Conservation (phyloP, 2,329 filamentous ascomycete species). For the Fusarium zealandicum region DNA sequence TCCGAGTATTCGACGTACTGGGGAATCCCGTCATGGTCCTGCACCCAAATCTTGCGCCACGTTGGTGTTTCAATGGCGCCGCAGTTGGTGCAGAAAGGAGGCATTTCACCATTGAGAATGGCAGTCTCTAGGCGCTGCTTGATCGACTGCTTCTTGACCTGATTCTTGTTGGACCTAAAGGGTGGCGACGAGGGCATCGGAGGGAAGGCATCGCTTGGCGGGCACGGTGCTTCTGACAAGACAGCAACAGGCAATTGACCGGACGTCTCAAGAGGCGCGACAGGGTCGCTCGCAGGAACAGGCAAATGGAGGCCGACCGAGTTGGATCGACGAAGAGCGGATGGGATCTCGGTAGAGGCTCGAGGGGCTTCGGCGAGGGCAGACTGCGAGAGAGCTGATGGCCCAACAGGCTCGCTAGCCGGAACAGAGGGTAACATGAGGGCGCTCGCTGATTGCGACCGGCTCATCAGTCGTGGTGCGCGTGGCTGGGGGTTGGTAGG, state of each 20-base stretch:
- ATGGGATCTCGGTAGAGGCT: slow-evolving; percentile 44
- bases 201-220: slow-evolving; percentile 53
- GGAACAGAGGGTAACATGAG: slow-evolving; percentile 47
- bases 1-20: slow-evolving; percentile 74
- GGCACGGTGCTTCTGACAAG: slow-evolving; percentile 51
- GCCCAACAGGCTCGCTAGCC: slow-evolving; percentile 60
- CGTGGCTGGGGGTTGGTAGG: slow-evolving; percentile 23
- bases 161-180: slow-evolving; percentile 67
- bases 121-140: slow-evolving; percentile 66
- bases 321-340: slow-evolving; percentile 50
- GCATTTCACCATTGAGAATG: slow-evolving; percentile 82
- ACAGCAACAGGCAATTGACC: slow-evolving; percentile 21
- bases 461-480: slow-evolving; percentile 40
- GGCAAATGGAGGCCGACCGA: slow-evolving; percentile 47
- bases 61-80: slow-evolving; percentile 95
- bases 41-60: slow-evolving; percentile 93
- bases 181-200: slow-evolving; percentile 51
- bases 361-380: slow-evolving; percentile 23
- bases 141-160: slow-evolving; percentile 68
- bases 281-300: slow-evolving; percentile 58
- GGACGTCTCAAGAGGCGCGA: slow-evolving; percentile 39
- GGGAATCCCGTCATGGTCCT: slow-evolving; percentile 74
- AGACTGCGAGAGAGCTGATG: slow-evolving; percentile 50
- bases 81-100: slow-evolving; percentile 89
- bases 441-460: slow-evolving; percentile 50